Percentiles rank a stretch among this genome's conserved stretches.
phyloP scores from a whole-genome alignment of 176 grass and related monocot genomes.

The Oryza glumipatula region DNA sequence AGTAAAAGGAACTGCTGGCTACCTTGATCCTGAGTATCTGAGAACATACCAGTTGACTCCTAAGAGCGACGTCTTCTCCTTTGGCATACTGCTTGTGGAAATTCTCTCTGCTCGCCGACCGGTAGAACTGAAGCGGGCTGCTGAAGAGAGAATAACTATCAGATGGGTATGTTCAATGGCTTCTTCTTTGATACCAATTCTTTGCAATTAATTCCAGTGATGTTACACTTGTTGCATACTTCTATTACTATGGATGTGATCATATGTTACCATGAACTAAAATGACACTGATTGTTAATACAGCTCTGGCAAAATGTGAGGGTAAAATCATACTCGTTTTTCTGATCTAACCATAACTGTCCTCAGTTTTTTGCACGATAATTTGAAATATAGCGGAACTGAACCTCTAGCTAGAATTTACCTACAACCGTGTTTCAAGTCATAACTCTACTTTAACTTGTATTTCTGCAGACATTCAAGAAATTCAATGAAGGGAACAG shows the following conservation, averaged over 20 bases:
- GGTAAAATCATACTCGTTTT: neutral
- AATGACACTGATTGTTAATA: neutral
- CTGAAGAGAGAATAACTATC: slow-evolving; percentile 87
- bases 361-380: neutral
- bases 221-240: neutral
- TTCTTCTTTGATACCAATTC: neutral
- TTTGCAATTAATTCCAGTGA: neutral
- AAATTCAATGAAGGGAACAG: slow-evolving; percentile 81
- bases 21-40: slow-evolving; percentile 94
- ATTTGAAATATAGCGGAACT: neutral
- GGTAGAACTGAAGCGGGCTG: slow-evolving; percentile 74
- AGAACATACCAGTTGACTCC: slow-evolving; percentile 93
- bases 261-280: neutral
- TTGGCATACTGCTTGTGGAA: slow-evolving; percentile 93
- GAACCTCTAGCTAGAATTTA: neutral
- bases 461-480: slow-evolving; percentile 74
- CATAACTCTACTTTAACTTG: neutral
- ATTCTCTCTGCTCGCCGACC: slow-evolving; percentile 89
- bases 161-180: slow-evolving; percentile 81
- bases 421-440: neutral
- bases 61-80: slow-evolving; percentile 99
- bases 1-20: slow-evolving; percentile 98
- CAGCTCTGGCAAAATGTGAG: neutral
- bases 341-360: neutral
- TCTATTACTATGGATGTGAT: neutral